Evolutionary conservation across 1,284 basidiomycete species (phyloP).

Genomic region (Pyrrhoderma noxium): DNA sequence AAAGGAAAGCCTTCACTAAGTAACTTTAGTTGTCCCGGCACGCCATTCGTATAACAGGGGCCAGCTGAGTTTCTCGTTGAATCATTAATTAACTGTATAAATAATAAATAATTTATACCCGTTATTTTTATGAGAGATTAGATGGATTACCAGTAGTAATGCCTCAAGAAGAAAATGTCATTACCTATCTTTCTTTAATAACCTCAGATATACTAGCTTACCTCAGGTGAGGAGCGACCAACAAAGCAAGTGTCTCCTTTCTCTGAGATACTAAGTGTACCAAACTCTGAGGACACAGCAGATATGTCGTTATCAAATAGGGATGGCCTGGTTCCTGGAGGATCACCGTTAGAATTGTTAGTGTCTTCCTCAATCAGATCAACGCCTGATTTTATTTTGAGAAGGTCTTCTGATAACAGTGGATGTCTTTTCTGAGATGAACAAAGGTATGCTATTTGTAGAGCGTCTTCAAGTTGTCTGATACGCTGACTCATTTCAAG

Average conservation of each 20-base stretch:
- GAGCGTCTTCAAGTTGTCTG: conserved; percentile 18
- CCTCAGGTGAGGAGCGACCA: conserved; percentile 11
- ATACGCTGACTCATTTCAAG: conserved; percentile 16
- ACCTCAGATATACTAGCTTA: background rate
- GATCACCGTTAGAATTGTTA: background rate
- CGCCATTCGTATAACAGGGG: background rate
- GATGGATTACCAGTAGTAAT: conserved; percentile 4
- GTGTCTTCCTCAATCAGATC: background rate
- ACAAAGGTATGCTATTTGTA: conserved; percentile 7
- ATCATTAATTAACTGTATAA: background rate
- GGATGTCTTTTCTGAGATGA: conserved; percentile 9
- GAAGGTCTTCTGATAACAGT: conserved; percentile 13
- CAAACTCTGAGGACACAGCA: background rate
- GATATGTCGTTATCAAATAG: no score
- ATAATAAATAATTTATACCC: background rate
- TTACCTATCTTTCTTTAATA: background rate
- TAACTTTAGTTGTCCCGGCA: conserved; percentile 2
- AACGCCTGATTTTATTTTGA: conserved; percentile 10
- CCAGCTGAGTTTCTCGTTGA: background rate
- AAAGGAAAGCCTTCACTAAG: conserved; percentile 9
- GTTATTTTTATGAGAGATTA: background rate
- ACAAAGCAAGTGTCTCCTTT: conserved; percentile 11
- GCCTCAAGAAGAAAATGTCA: conserved; percentile 1
- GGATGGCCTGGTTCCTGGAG: no score
- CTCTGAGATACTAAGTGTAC: conserved; percentile 15